Percentiles rank a stretch among this genome's conserved stretches.
Conservation (phyloP, 805 yeast genomes). For the Hanseniaspora lindneri region DNA sequence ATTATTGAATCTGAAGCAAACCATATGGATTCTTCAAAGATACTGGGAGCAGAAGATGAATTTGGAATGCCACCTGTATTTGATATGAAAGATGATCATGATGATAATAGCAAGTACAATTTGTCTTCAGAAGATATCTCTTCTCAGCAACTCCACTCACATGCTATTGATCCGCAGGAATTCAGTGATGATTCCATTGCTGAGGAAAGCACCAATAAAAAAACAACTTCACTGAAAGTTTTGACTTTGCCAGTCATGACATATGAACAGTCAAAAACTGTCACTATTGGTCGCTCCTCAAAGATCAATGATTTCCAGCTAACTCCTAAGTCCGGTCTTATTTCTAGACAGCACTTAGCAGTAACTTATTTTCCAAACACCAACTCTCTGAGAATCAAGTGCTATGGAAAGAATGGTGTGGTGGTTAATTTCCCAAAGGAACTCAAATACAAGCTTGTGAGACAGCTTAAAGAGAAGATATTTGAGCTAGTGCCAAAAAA, state of each 20-base stretch:
- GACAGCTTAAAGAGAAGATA: constrained; percentile 19
- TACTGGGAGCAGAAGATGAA: constrained; percentile 5
- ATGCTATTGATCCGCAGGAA: constrained; percentile 19
- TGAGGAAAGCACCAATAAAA: not conserved
- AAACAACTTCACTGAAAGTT: not conserved
- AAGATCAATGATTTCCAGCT: constrained; percentile 26
- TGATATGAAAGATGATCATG: not conserved
- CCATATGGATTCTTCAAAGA: not conserved
- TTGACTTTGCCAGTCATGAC: constrained; percentile 21
- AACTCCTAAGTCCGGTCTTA: constrained; percentile 25
- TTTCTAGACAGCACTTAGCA: constrained; percentile 29
- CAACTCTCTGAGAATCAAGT: constrained; percentile 42
- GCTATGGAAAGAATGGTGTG: constrained; percentile 77
- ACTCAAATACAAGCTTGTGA: constrained; percentile 28
- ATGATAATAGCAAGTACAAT: not conserved
- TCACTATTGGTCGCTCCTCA: constrained; percentile 25
- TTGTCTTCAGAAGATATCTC: not conserved
- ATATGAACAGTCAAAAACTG: constrained; percentile 12
- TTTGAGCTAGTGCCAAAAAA: constrained; percentile 23
- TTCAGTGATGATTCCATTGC: constrained; percentile 8
- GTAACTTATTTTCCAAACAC: constrained; percentile 32
- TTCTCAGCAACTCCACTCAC: not conserved
- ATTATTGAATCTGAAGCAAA: constrained; percentile 5
- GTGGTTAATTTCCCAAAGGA: constrained; percentile 49
- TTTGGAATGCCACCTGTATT: constrained; percentile 13